These are phyloP conservation scores for Backusella liffmaniae DNA, from an alignment of 192 early-diverging fungal species.

Conservation along the genomic window DNA sequence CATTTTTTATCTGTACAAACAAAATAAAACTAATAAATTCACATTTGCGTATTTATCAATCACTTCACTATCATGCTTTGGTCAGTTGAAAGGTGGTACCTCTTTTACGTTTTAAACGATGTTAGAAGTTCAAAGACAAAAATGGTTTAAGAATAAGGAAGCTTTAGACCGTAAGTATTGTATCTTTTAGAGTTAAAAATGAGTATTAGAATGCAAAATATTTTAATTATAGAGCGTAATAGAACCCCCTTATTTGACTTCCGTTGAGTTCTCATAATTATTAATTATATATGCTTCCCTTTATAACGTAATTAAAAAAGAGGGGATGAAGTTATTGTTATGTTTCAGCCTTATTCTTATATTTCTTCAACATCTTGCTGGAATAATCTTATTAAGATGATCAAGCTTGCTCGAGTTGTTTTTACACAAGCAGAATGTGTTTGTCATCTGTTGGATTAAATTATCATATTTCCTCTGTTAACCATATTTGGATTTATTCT, in stretches of 20 bases:
- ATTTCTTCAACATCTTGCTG: too few species aligned
- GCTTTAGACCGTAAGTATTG: not conserved
- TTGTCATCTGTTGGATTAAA: not conserved
- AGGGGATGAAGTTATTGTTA: too few species aligned
- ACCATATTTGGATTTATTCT: not conserved
- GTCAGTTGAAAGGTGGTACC: constrained; percentile 29
- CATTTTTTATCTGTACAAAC: not conserved
- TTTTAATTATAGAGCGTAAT: not conserved
- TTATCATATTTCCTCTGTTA: not conserved
- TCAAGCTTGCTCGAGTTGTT: not conserved
- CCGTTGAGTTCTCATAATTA: too few species aligned
- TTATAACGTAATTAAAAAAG: too few species aligned
- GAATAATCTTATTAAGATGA: not conserved
- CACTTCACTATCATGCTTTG: constrained; percentile 52
- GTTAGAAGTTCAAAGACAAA: not conserved
- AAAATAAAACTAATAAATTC: not conserved
- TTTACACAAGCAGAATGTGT: not conserved
- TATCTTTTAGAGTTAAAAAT: not conserved
- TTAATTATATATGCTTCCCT: too few species aligned
- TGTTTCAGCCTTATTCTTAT: too few species aligned
- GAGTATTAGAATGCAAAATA: not conserved
- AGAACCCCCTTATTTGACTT: too few species aligned
- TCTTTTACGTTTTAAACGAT: not conserved
- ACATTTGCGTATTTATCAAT: not conserved
- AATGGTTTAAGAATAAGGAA: not conserved